Evolutionary conservation across 1,284 basidiomycete genomes (phyloP).

Genomic region (Bondarzewia mesenterica): DNA sequence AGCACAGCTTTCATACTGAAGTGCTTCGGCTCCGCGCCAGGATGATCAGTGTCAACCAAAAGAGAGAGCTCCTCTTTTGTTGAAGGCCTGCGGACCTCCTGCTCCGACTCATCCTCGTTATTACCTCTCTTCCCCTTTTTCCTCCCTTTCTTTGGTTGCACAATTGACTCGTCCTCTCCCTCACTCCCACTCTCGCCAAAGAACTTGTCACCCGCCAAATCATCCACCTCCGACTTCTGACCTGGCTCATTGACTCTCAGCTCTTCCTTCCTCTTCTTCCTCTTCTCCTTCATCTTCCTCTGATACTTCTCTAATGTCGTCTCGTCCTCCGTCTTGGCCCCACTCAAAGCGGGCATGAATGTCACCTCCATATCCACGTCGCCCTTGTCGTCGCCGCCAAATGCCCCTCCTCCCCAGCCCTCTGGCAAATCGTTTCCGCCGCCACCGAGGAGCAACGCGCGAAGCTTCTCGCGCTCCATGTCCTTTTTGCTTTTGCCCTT

Average conservation of each 20-base stretch:
- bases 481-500: slow-evolving; percentile 30
- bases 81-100: slow-evolving; percentile 22
- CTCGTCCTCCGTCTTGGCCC: slow-evolving; percentile 50
- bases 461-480: slow-evolving; percentile 53
- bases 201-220: slow-evolving; percentile 53
- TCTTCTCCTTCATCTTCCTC: slow-evolving; percentile 82
- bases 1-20: slow-evolving; percentile 91
- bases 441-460: slow-evolving; percentile 63
- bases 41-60: slow-evolving; percentile 51
- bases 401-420: slow-evolving; percentile 58
- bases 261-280: slow-evolving; percentile 71
- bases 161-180: slow-evolving; percentile 17
- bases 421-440: slow-evolving; percentile 62
- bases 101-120: slow-evolving; percentile 9
- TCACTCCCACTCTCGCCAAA: slow-evolving; percentile 50
- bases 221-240: slow-evolving; percentile 13
- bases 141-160: slow-evolving; percentile 19
- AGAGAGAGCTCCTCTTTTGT: slow-evolving; percentile 59
- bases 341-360: slow-evolving; percentile 76
- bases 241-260: slow-evolving; percentile 28
- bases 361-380: slow-evolving; percentile 89
- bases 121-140: slow-evolving; percentile 21
- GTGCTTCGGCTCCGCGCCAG: slow-evolving; percentile 56
- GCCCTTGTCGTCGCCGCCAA: slow-evolving; percentile 25
- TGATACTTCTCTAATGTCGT: slow-evolving; percentile 83